Evolutionary conservation across 345 rosid genomes (phyloP), one percentile per base, ranked within the genome.

Genomic region (Populus euphratica): DNA sequence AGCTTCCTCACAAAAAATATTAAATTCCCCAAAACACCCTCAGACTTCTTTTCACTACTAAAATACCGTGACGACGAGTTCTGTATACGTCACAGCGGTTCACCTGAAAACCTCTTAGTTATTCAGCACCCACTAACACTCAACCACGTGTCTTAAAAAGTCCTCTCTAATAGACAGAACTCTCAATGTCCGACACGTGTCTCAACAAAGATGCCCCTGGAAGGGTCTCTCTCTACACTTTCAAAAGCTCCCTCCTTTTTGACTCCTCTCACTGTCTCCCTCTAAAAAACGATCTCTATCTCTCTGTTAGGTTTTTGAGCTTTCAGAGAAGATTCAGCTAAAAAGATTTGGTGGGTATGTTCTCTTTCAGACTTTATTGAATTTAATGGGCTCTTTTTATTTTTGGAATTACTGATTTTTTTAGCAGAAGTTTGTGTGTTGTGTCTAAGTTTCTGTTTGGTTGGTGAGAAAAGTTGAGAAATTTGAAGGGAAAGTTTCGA

Each of bases 231-330:
- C 59, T 65, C 61, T 31, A 39, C 56, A 21, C 0, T n/a, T 74
- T 79, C 81, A 77, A 79, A 83, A 65, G 43, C 41, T 73, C 78
- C 82, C 77, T 79, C 80, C 72, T 50, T 70, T 78, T 67, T 31
- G 44, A 68, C 39, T 38, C 23, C 62, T n/a, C 21, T 77, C 75
- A 2, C 81, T 70, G 13, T 61, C 61, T 39, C 56, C 25, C 59
- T 61, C 29, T 54, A 1, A 6, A 65, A 33, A 44, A 4, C 5
- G 9, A 21, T 63, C 27, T 3, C 1, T 0, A 13, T 38, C n/a
- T 70, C 54, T 67, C 71, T 69, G 50, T 69, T 75, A 18, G 77
- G 80, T 76, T 73, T 69, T 75, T 77, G n/a, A 25, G 27, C 56
- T 81, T 59, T 29, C 43, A 20, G 2, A 13, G 63, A 71, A 66